A percentile compares a stretch with the other conserved stretches of the same genome.
Evolutionary conservation across 306 rosid species (phyloP).

Genomic region (Pueraria montana): DNA sequence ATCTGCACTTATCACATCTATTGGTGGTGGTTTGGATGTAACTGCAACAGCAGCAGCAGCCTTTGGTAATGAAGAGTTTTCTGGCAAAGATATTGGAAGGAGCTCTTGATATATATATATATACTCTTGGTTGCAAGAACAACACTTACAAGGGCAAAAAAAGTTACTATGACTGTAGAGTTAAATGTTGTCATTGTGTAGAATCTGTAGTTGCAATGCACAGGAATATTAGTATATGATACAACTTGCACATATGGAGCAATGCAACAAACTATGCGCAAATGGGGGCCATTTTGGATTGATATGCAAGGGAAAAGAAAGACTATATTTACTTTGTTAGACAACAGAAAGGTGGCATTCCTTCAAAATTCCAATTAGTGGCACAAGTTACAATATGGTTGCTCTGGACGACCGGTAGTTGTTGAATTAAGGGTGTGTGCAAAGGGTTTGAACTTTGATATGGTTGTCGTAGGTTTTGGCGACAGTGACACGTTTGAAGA

Average conservation of each 20-base stretch:
- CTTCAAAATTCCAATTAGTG: neutral
- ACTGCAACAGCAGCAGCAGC: slow-evolving; percentile 66
- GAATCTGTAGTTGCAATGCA: slow-evolving; percentile 35
- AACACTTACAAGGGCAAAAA: too few species aligned
- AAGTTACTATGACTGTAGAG: slow-evolving; percentile 13
- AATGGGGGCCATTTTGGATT: slow-evolving; percentile 27
- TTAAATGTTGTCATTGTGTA: slow-evolving; percentile 36
- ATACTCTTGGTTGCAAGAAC: too few species aligned
- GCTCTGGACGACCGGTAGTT: neutral
- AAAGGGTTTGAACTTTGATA: neutral
- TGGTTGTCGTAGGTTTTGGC: slow-evolving; percentile 34
- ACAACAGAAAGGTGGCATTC: slow-evolving; percentile 19
- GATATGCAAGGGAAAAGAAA: too few species aligned
- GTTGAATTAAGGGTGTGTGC: too few species aligned
- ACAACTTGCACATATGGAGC: too few species aligned
- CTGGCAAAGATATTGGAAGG: slow-evolving; percentile 74
- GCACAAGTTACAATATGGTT: slow-evolving; percentile 11
- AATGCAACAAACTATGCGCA: neutral
- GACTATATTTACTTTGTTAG: too few species aligned
- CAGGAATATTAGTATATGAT: neutral
- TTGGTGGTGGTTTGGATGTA: slow-evolving; percentile 77
- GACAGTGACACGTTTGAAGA: slow-evolving; percentile 37
- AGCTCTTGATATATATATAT: too few species aligned
- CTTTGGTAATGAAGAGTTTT: slow-evolving; percentile 70
- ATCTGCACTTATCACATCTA: slow-evolving; percentile 82